Base-by-base conservation (phyloP, 1,139 yeast genomes). In the Sugiyamaella castrensis region DNA sequence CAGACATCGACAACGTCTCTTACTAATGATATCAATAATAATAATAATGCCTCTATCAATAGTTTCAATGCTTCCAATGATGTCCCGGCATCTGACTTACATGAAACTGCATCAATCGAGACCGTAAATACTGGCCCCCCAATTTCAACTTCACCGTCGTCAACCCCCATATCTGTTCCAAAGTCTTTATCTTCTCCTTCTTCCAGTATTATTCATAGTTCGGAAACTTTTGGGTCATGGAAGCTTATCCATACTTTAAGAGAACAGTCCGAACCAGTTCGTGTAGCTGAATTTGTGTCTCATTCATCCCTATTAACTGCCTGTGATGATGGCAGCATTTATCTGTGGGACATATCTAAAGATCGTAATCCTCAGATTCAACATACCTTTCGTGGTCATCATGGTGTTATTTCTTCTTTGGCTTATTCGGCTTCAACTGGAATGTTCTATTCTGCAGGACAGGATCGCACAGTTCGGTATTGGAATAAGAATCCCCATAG, bases 391-490 rank as follows among this genome's bases (percentile, higher is more conserved):
- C 37, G 51, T 5, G 62, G 61, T 28, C 63, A 60, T 38, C 52
- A 52, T 12, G 63, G 63, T 27, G 49, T 49, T 8, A 46, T 61
- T 11, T 46, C 53, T 4, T 54, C 58, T 4, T 48, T 61, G 19
- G 56, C 50, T n/a, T 56, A 59, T 41, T 53, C 58, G 37, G 46
- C 46, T 12, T 48, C 54, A 4, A 48, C 54, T 2, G 51, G 54
- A 10, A 36, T 52, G 35, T 43, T 61, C 32, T 59, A 46, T 43
- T 54, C 64, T 1, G 62, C 57, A 8, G 65, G 63, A 13, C 55
- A 52, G 39, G 63, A 60, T 47, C 47, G 56, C 12, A 50, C 44
- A 28, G 45, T 61, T 26, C 53, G 51, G 33, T 41, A 42, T 31
- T 43, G 50, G 47, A 37, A 39, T 11, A 42, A 43, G 13, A 47